Evolutionary conservation across 208 protist genomes (phyloP), one percentile per base, ranked within the genome.

Genomic region (Trypanosoma congolense): DNA sequence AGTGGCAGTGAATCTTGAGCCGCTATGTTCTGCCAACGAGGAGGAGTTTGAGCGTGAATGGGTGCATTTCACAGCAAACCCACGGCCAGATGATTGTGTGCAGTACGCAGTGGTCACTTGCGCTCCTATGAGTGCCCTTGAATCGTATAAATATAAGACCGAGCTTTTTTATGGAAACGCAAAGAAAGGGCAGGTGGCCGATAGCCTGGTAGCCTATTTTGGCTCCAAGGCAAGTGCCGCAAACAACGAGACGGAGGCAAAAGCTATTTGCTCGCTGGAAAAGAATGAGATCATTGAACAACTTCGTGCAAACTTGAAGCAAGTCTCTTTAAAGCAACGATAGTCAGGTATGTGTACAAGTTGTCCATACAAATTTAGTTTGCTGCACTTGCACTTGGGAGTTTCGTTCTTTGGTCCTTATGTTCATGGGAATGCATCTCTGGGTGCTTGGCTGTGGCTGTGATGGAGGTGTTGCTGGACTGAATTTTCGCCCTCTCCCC

Each of bases 241-340:
- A 28, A 35, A 60, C n/a, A 56, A 57, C 24, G 24, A 33, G 26
- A 43, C 43, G 12, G 16, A 60, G 51, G 19, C 43, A 38, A 6
- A 53, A 14, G 43, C 52, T 4, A 52, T 77, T 18, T 44, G 45
- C 22, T 68, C 68, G 30, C 45, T 84, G 38, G 53, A 73, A 58
- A 56, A 56, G 36, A 73, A 65, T 45, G 73, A 77, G 12, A 29
- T 87, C 2, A 71, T 90, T 24, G 78, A 87, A 52, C 83, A 90
- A 58, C 61, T 90, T 2, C 75, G 83, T 5, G 73, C 60, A n/a
- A 81, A 87, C 47, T 58, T 73, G 21, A 86, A 83, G 61, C 61
- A 65, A 0, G 21, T 47, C n/a, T 50, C 35, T 14, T 26, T 16
- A 35, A 28, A 33, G 28, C 14, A 33, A 31, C 16, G 14, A 5